These are phyloP conservation scores for Micromonas commoda DNA, from an alignment of 139 green algal species.

Conservation along the genomic window DNA sequence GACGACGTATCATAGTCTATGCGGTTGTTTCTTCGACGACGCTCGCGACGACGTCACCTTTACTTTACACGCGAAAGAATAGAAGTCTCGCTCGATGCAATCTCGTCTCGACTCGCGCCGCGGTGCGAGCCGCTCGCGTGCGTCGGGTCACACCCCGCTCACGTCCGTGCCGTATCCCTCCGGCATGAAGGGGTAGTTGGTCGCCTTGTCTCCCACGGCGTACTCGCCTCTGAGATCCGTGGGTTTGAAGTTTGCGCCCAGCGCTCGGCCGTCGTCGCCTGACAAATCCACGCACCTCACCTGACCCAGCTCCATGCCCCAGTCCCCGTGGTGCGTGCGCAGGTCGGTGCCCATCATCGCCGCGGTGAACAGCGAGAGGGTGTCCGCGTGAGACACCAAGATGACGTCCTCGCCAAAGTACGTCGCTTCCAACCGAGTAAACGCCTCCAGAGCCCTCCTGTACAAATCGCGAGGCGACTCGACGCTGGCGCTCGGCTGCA, in stretches of 20 bases:
- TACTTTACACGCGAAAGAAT: too few relatives aligned
- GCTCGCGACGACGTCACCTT: too few relatives aligned
- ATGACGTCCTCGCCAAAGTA: slow-evolving; percentile 33
- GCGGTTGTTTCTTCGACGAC: too few relatives aligned
- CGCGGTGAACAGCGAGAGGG: slow-evolving; percentile 27
- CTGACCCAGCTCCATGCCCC: slow-evolving; percentile 25
- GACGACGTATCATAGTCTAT: too few relatives aligned
- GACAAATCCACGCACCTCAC: slow-evolving; percentile 26
- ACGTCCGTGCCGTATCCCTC: too few relatives aligned
- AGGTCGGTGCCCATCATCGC: slow-evolving; percentile 32
- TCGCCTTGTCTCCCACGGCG: background rate
- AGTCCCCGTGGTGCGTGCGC: slow-evolving; percentile 29
- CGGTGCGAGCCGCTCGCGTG: background rate
- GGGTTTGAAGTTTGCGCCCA: background rate
- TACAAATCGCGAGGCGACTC: slow-evolving; percentile 25
- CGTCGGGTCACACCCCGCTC: background rate
- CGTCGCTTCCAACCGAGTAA: slow-evolving; percentile 29
- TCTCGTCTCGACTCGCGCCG: too few relatives aligned
- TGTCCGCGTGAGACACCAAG: slow-evolving; percentile 29
- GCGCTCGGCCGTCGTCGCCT: background rate
- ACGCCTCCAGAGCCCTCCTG: slow-evolving; percentile 12
- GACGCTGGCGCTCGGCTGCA: slow-evolving; percentile 21
- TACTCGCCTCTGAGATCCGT: slow-evolving; percentile 26
- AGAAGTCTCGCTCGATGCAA: too few relatives aligned
- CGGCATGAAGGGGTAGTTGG: background rate